phyloP scores from a whole-genome alignment of 2,329 filamentous ascomycete species.

The Parastagonospora nodorum region DNA sequence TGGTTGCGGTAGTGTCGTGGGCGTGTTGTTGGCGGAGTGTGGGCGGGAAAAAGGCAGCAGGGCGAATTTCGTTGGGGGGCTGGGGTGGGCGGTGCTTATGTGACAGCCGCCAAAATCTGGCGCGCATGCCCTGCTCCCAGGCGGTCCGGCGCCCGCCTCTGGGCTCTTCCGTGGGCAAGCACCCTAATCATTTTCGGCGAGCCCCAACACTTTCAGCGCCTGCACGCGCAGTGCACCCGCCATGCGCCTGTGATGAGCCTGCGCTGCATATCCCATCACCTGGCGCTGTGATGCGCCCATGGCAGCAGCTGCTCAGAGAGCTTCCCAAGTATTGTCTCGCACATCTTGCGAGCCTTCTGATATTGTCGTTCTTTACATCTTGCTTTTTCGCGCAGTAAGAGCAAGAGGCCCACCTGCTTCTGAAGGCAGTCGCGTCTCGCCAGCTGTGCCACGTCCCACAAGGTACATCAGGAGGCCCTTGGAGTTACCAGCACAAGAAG shows the following conservation, averaged over 20 bases:
- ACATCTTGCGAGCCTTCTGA: not conserved
- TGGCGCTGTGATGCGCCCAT: no score
- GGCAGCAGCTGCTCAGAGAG: no score
- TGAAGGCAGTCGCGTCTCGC: not conserved
- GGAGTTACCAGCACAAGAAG: no score
- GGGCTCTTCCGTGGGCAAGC: not conserved
- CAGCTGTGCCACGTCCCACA: not conserved
- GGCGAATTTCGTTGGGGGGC: constrained; percentile 2
- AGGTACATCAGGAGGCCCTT: no score
- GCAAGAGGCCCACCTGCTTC: no score
- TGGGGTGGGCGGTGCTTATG: constrained; percentile 6
- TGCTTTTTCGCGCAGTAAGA: no score
- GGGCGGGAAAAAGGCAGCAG: constrained; percentile 3
- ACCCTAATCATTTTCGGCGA: not conserved
- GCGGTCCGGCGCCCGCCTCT: not conserved
- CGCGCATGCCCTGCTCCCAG: constrained; percentile 1
- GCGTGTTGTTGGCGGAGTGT: constrained; percentile 4
- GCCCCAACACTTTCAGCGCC: not conserved
- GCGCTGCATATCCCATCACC: not conserved
- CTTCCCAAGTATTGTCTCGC: not conserved
- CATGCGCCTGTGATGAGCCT: no score
- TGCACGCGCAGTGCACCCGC: not conserved
- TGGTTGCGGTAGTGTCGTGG: not conserved
- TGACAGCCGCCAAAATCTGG: constrained; percentile 2
- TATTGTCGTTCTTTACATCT: no score